Conservation (phyloP, 192 early-diverging fungal genomes). For the Podila clonocystis region DNA sequence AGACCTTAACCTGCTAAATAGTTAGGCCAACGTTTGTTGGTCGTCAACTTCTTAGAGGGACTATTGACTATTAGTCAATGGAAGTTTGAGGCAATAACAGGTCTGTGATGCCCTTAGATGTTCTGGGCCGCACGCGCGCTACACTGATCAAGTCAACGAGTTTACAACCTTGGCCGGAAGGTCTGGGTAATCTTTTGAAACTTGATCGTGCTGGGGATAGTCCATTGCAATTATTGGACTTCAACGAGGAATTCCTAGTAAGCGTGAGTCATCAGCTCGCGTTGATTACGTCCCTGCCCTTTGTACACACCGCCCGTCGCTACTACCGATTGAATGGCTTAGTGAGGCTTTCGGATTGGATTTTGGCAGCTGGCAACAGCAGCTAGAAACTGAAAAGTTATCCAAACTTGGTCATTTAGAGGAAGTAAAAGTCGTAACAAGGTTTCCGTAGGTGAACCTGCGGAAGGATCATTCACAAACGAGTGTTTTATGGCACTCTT, state of each 20-base stretch:
- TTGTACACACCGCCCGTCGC: constrained; percentile 82
- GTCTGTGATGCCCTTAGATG: constrained; percentile 89
- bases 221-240: constrained; percentile 83
- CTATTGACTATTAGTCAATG: constrained; percentile 69
- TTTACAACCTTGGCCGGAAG: constrained; percentile 66
- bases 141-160: constrained; percentile 82
- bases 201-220: constrained; percentile 83
- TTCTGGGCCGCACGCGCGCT: constrained; percentile 86
- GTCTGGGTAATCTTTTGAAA: constrained; percentile 83
- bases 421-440: constrained; percentile 91
- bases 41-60: constrained; percentile 69
- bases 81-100: constrained; percentile 87
- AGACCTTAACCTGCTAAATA: constrained; percentile 86
- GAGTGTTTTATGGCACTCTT: constrained; percentile 31
- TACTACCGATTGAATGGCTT: constrained; percentile 88
- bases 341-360: constrained; percentile 80
- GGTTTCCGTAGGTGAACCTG: constrained; percentile 84
- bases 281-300: constrained; percentile 86
- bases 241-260: constrained; percentile 87
- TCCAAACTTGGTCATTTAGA: constrained; percentile 89
- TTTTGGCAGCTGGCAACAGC: constrained; percentile 59
- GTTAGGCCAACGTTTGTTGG: constrained; percentile 57
- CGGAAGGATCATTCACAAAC: constrained; percentile 68
- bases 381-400: constrained; percentile 63
- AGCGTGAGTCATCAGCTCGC: constrained; percentile 82